A percentile compares a stretch with the other conserved stretches of the same genome.
phyloP scores from a whole-genome alignment of 2,329 filamentous ascomycete genomes.

The Epichloe festucae region DNA sequence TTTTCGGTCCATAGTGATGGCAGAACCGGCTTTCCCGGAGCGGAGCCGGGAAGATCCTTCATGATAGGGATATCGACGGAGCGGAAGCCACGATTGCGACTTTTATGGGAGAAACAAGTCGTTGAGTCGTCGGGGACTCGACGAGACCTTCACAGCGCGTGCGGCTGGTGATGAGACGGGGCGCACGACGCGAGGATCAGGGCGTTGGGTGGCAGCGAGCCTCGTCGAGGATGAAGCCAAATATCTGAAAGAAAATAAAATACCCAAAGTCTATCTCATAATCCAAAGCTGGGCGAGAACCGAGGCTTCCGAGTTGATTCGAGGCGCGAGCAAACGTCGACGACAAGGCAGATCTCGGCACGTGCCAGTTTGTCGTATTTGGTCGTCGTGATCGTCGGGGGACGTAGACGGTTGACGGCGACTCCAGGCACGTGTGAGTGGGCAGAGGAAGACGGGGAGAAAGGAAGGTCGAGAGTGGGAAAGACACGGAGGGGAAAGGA shows the following conservation, averaged over 20 bases:
- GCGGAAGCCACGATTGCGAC: constrained; percentile 7
- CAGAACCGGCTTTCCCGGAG: constrained; percentile 28
- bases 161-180: background rate
- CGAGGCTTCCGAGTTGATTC: constrained; percentile 3
- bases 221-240: constrained; percentile 12
- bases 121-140: constrained; percentile 4
- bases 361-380: constrained; percentile 4
- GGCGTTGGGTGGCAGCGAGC: background rate
- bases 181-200: constrained; percentile 1
- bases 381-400: constrained; percentile 1
- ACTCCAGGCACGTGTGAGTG: constrained; percentile 6
- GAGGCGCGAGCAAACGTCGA: constrained; percentile 1
- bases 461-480: constrained; percentile 1
- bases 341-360: constrained; percentile 4
- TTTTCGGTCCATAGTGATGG: constrained; percentile 28
- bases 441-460: background rate
- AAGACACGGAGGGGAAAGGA: constrained; percentile 1
- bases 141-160: constrained; percentile 7
- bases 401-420: background rate
- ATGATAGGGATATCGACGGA: constrained; percentile 15
- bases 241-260: constrained; percentile 13
- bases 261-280: constrained; percentile 25
- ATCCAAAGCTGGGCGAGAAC: constrained; percentile 13
- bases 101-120: background rate
- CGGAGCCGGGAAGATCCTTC: constrained; percentile 25